Evolutionary conservation across 257 asterid species (phyloP).

Genomic region (Przewalskia tangutica): DNA sequence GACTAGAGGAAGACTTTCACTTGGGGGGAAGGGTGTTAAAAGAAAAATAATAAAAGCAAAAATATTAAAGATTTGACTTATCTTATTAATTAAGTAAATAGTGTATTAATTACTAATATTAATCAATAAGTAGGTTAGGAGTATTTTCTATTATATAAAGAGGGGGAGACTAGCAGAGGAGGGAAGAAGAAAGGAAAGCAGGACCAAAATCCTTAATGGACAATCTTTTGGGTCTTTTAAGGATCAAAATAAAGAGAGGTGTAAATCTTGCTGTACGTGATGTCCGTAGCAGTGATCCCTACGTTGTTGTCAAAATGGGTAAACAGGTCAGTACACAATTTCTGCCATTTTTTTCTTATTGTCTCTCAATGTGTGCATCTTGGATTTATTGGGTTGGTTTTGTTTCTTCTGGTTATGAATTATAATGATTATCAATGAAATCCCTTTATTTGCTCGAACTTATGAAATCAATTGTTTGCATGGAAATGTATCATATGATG

Average conservation of each 20-base stretch:
- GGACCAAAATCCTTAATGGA: conserved; percentile 1
- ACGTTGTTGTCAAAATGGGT: conserved; percentile 49
- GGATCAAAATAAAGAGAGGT: conserved; percentile 7
- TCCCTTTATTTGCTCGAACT: not conserved
- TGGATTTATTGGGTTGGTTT: not conserved
- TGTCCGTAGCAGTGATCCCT: conserved; percentile 29
- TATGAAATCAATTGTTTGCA: not conserved
- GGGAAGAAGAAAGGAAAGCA: too few relatives aligned
- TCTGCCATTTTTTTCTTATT: not conserved
- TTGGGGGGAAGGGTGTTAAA: not conserved
- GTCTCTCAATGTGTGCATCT: not conserved
- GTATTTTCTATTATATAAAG: not conserved
- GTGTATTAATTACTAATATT: too few relatives aligned
- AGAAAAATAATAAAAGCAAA: too few relatives aligned
- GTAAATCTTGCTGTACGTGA: not conserved
- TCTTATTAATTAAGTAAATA: too few relatives aligned
- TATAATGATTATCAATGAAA: not conserved
- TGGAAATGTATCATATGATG: not conserved
- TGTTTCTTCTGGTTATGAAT: not conserved
- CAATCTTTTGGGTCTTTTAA: conserved; percentile 9
- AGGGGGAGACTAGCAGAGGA: not conserved
- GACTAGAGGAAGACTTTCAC: not conserved
- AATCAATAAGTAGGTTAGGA: too few relatives aligned
- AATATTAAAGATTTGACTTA: not conserved
- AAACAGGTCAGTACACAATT: conserved; percentile 24